phyloP scores from a whole-genome alignment of 139 green algal species.

The Raphidocelis subcapitata region DNA sequence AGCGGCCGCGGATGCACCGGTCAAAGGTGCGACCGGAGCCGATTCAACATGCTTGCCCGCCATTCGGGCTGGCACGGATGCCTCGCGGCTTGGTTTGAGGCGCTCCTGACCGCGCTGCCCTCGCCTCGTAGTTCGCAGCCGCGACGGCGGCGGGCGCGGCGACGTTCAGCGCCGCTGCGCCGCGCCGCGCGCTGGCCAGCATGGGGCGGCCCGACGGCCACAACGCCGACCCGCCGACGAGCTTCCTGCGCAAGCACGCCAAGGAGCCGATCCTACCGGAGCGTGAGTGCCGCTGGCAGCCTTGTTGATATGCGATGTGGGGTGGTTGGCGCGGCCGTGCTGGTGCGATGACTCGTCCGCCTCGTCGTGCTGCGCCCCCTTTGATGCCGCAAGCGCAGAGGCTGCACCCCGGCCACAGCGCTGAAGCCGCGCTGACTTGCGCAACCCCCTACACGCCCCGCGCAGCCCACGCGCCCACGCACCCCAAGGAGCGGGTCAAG shows the following conservation, averaged over 20 bases:
- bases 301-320: background rate
- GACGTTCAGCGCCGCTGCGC: no score
- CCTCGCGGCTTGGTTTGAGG: background rate
- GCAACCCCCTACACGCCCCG: background rate
- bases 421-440: background rate
- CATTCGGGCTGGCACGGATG: background rate
- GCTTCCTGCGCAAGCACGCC: conserved; percentile 53
- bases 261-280: conserved; percentile 67
- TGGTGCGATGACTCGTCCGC: no score
- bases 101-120: no score
- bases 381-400: background rate
- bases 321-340: no score
- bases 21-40: conserved; percentile 58
- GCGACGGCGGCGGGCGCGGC: no score
- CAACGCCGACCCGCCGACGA: conserved; percentile 33
- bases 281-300: conserved; percentile 45
- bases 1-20: conserved; percentile 42
- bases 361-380: no score
- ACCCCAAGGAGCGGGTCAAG: conserved; percentile 57
- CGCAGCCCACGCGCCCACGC: conserved; percentile 39
- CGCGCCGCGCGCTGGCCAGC: conserved; percentile 22
- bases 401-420: background rate
- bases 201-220: conserved; percentile 54
- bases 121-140: no score
- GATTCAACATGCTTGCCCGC: no score